Evolutionary conservation across 495 filamentous ascomycete species (phyloP), one percentile per base, ranked within the genome.

Genomic region (Cladorrhinum samala): DNA sequence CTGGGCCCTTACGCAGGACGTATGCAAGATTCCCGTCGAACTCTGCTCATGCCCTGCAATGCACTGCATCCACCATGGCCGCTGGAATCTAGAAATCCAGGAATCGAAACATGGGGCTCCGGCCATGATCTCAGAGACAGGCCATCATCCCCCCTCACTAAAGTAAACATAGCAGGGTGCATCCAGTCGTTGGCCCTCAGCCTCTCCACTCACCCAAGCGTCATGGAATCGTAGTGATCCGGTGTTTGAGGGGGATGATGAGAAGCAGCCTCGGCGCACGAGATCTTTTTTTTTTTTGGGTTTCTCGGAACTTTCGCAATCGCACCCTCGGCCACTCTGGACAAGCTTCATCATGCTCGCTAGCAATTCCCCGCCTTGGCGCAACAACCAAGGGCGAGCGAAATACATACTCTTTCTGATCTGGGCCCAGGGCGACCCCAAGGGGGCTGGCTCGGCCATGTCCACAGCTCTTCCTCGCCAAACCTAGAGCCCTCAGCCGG

Each of bases 1-100:
- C 19, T 23, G 39, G 18, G 18, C 20, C 50, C 24, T 33, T 39
- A 36, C 44, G 45, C 46, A 21, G 46, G 40, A 24, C 27, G 51
- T 9, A 65, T 65, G 62, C 62, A 65, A 62, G 62, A 65, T 65
- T 62, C 56, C 62, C 52, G 54, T 49, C 50, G 54, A 60, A 46
- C 50, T 33, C 50, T 25, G 27, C 27, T 33, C 27, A 33, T 51
- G 49, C 51, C 59, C 53, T 56, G 54, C 50, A 47, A 53, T 53
- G 24, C 49, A 45, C 42, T 23, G 42, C 42, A 21, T 23, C 42
- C 19, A 23, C 23, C 42, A 24, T 45, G 18, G 21, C n/a, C 4
- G 13, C n/a, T 14, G 4, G 39, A 14, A 41, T 9, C n/a, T 11
- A 6, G 27, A 33, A 33, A 33, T 33, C 11, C 11, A 11, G 27